Base-by-base conservation (phyloP, 1,139 yeast genomes). In the Zygoascus sp. region DNA sequence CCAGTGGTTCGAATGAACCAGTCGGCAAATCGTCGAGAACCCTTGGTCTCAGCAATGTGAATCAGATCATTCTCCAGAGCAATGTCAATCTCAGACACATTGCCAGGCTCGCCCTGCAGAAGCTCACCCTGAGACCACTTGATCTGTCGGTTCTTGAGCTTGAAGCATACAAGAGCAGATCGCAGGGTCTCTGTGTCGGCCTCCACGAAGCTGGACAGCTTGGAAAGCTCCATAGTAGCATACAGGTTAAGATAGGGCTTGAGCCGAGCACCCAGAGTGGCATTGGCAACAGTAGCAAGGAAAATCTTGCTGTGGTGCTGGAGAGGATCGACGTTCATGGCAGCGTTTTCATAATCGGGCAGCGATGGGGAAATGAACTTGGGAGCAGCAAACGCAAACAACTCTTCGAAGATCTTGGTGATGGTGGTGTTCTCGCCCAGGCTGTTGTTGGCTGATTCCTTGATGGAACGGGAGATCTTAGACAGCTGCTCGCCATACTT, bases 1-100 rank as follows among this genome's bases (percentile, higher is more conserved):
- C 57, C 59, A 25, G 74, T 68, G 62, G 72, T 73, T 56, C 77
- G 68, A 49, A 73, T 63, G 51, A 74, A 74, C 77, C 76, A 74
- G 54, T 74, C 76, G 40, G 73, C 73, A 50, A 68, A 73, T 59
- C 69, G 69, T 54, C 76, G 64, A 36, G 73, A 71, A 32, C 64
- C 65, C 57, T 72, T 72, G 44, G 70, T 64, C 58, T 73, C 76
- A 42, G 73, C 65, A 45, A 74, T 72, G 55, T 72, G 70, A 49
- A 74, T 65, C 46, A 70, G 53, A 50, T 70, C 75, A 49, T 65
- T 63, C 32, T 66, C 68, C 34, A 74, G 60, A 17, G 64, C 63
- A 50, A 74, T 69, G 51, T 74, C 77, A 41, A 74, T 58, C 45
- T 74, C 77, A 42, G 75, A 67, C 32, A 68, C 66, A 47, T 65